These are phyloP conservation scores for Emericellopsis terricola DNA, from an alignment of 495 filamentous ascomycete genomes.

Conservation along the genomic window DNA sequence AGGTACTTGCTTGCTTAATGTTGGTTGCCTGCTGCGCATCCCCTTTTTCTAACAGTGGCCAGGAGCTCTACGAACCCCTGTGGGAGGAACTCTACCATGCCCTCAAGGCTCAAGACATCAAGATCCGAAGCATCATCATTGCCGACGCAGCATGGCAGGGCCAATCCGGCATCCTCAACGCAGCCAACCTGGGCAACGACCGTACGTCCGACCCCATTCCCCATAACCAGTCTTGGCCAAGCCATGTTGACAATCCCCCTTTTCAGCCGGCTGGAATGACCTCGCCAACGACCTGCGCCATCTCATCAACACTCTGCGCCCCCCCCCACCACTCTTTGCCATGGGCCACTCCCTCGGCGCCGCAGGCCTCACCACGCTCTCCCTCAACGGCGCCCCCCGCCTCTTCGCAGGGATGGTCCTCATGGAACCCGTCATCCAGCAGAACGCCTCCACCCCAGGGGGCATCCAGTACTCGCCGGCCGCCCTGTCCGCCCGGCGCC, in stretches of 20 bases:
- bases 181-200: slow-evolving; percentile 56
- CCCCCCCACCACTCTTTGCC: slow-evolving; percentile 67
- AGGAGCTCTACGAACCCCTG: slow-evolving; percentile 76
- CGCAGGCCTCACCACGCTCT: slow-evolving; percentile 39
- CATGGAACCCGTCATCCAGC: slow-evolving; percentile 23
- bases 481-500: slow-evolving; percentile 29
- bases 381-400: slow-evolving; percentile 58
- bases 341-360: slow-evolving; percentile 85
- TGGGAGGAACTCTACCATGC: slow-evolving; percentile 55
- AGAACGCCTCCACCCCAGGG: slow-evolving; percentile 18
- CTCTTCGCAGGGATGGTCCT: slow-evolving; percentile 37
- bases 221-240: slow-evolving; percentile 2
- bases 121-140: slow-evolving; percentile 71
- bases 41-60: neutral
- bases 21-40: neutral
- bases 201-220: slow-evolving; percentile 25
- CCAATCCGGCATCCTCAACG: slow-evolving; percentile 57
- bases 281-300: slow-evolving; percentile 75
- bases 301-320: slow-evolving; percentile 68
- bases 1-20: slow-evolving; percentile 40
- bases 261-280: slow-evolving; percentile 63
- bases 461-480: slow-evolving; percentile 2
- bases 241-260: slow-evolving; percentile 2
- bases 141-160: slow-evolving; percentile 68
- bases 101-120: slow-evolving; percentile 32